Base-by-base conservation (phyloP, 2,329 filamentous ascomycete species). In the Bipolaris victoriae region DNA sequence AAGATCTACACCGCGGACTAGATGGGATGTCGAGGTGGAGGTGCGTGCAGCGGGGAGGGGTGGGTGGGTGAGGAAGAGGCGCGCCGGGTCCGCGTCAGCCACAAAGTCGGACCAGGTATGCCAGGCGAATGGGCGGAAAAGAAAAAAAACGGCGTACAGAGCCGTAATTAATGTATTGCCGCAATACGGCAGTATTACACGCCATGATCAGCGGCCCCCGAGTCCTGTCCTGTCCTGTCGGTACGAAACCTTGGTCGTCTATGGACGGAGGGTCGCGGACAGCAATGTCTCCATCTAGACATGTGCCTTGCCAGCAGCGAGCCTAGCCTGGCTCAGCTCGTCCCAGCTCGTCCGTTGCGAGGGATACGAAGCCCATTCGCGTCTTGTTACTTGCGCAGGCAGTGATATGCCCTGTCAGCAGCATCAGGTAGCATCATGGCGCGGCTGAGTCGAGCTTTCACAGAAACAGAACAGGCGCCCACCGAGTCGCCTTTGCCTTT, bases 131-230 rank as follows among this genome's bases (percentile, higher is more conserved):
- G 29, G 10, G 10, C n/a, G 15, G 26, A 52, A 54, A 48, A 52
- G 51, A 53, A 57, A 64, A 53, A 56, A 55, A 45, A 59, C 50
- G 59, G 57, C 45, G 60, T 52, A 47, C 61, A 64, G 59, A 57
- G 43, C 49, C 54, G 67, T 70, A 69, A 65, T 68, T 70, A 69
- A 65, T 68, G 60, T 69, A 69, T 69, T 67, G 50, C 57, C 22
- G 60, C 57, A 66, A 63, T 68, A 66, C 64, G 59, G 57, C 56
- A 61, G 58, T 54, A 62, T 61, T 58, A 62, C 61, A 26, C 37
- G 61, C 61, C 59, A 51, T 41, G 44, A 47, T 56, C 43, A 22
- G 56, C 46, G 13, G 37, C 16, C 48, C 52, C 40, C 36, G 16
- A 24, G 16, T 26, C 58, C 45, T 35, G 57, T n/a, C 24, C 24